Percentiles rank a stretch among this genome's conserved stretches.
phyloP scores from a whole-genome alignment of 768 basidiomycete genomes.

The Tubosaeta sp. region DNA sequence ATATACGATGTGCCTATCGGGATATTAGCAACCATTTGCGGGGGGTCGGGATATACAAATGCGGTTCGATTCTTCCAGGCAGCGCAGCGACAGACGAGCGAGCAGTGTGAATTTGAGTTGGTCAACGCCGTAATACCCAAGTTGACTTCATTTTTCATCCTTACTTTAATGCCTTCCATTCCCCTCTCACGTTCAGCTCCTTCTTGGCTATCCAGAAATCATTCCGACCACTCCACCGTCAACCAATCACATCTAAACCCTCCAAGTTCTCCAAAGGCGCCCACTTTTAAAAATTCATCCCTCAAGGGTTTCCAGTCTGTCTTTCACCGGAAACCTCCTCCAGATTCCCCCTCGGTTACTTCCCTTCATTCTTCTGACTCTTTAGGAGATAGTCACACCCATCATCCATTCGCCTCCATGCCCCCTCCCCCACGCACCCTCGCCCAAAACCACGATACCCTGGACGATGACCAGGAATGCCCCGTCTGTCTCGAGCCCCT shows the following conservation, averaged over 20 bases:
- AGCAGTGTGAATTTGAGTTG: neutral
- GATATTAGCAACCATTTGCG: no score
- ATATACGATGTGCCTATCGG: no score
- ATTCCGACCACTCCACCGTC: slow-evolving; percentile 32
- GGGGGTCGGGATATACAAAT: no score
- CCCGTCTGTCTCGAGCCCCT: slow-evolving; percentile 96
- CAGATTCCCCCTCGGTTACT: slow-evolving; percentile 39
- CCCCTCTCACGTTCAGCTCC: slow-evolving; percentile 18
- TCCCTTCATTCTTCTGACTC: slow-evolving; percentile 48
- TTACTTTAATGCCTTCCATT: slow-evolving; percentile 33
- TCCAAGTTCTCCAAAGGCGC: slow-evolving; percentile 21
- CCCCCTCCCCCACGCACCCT: slow-evolving; percentile 66
- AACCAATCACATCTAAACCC: slow-evolving; percentile 38
- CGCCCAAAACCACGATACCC: slow-evolving; percentile 57
- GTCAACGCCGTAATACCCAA: neutral
- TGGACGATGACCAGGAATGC: slow-evolving; percentile 85
- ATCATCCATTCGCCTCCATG: slow-evolving; percentile 59
- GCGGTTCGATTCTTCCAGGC: no score
- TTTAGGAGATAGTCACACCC: slow-evolving; percentile 35
- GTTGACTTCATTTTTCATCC: neutral
- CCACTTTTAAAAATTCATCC: slow-evolving; percentile 26
- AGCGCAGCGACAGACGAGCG: no score
- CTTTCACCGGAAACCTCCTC: slow-evolving; percentile 44
- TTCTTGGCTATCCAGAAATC: slow-evolving; percentile 39
- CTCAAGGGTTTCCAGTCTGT: slow-evolving; percentile 47